phyloP scores from a whole-genome alignment of 495 filamentous ascomycete genomes.

The Xylaria flabelliformis region DNA sequence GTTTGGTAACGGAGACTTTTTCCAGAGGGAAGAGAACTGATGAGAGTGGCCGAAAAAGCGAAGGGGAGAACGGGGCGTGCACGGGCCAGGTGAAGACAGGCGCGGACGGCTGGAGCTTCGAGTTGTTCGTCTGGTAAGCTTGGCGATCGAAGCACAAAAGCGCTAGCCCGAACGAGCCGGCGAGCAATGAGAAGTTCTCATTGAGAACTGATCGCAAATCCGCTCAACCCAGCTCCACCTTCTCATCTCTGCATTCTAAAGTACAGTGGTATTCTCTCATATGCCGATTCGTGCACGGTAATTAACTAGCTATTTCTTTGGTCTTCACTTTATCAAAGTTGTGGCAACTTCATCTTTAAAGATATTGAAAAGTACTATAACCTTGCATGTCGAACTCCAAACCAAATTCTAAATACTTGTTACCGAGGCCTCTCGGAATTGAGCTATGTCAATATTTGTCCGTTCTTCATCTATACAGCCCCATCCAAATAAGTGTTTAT shows the following conservation, averaged over 20 bases:
- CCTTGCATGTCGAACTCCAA: background rate
- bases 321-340: background rate
- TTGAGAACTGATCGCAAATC: constrained; percentile 13
- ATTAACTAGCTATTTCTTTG: background rate
- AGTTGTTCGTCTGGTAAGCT: background rate
- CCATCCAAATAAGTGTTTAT: background rate
- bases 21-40: constrained; percentile 34
- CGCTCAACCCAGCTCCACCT: background rate
- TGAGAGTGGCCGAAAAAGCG: constrained; percentile 36
- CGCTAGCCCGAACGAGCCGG: constrained; percentile 6
- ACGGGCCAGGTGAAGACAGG: constrained; percentile 21
- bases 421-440: background rate
- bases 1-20: constrained; percentile 44
- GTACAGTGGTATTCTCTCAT: background rate
- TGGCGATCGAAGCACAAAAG: background rate
- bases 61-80: constrained; percentile 31
- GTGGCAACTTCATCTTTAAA: background rate
- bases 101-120: constrained; percentile 10
- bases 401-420: too few relatives aligned
- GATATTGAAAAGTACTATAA: background rate
- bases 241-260: background rate
- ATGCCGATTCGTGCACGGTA: background rate
- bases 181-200: constrained; percentile 2
- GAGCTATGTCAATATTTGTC: background rate
- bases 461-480: background rate